A percentile compares a stretch with the other conserved stretches of the same genome.
Conservation (phyloP, 768 basidiomycete genomes). For the Lactarius trivialis region DNA sequence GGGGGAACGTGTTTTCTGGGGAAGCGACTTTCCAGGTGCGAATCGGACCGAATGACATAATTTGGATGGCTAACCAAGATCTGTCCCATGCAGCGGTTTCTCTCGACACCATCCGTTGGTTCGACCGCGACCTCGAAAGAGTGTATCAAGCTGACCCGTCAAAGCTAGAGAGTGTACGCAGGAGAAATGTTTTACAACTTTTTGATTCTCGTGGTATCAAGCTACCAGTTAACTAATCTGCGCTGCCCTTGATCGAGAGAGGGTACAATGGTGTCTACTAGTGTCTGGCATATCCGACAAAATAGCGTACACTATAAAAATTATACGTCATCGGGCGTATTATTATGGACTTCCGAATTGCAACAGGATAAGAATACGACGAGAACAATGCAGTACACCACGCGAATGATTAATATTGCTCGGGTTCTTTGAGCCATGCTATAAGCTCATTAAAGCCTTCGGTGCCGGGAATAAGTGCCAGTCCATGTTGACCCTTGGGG, state of each 20-base stretch:
- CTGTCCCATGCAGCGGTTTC: slow-evolving; percentile 14
- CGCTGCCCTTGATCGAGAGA: background rate
- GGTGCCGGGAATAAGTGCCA: slow-evolving; percentile 48
- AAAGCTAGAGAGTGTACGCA: slow-evolving; percentile 40
- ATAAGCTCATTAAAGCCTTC: slow-evolving; percentile 52
- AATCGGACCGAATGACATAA: background rate
- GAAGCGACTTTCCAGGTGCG: slow-evolving; percentile 71
- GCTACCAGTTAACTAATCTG: background rate
- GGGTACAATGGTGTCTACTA: background rate
- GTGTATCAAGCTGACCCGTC: slow-evolving; percentile 31
- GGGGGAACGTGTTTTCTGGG: slow-evolving; percentile 53
- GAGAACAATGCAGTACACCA: background rate
- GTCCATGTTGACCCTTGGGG: slow-evolving; percentile 55
- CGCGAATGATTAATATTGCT: slow-evolving; percentile 3
- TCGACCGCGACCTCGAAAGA: slow-evolving; percentile 32
- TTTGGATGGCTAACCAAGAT: background rate
- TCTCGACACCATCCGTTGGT: slow-evolving; percentile 44
- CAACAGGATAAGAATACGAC: background rate
- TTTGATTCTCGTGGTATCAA: slow-evolving; percentile 29
- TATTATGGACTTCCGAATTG: background rate
- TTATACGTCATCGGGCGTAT: background rate
- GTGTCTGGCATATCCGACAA: background rate
- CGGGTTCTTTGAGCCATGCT: slow-evolving; percentile 46
- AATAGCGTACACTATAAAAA: background rate
- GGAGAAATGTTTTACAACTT: slow-evolving; percentile 45